Evolutionary conservation across 2,329 filamentous ascomycete genomes (phyloP).

Genomic region (Xylariaceae sp.): DNA sequence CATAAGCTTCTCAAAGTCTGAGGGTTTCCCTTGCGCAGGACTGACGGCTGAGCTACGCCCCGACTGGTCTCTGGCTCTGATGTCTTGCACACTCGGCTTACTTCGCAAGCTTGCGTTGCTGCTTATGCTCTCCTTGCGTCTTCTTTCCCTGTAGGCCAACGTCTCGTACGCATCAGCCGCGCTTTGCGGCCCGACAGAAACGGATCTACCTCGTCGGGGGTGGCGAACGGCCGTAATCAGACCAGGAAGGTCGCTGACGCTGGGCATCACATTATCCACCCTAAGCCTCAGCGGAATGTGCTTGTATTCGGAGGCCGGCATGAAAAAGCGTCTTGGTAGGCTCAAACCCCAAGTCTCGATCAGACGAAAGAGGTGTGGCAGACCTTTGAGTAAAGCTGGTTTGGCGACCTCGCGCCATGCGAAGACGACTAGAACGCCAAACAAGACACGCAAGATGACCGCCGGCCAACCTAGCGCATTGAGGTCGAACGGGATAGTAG

Average conservation of each 20-base stretch:
- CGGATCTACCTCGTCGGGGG: constrained; percentile 69
- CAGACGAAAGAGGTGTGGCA: constrained; percentile 84
- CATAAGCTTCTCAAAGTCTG: constrained; percentile 70
- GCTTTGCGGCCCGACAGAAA: constrained; percentile 91
- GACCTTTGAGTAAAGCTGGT: constrained; percentile 66
- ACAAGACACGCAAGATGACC: constrained; percentile 62
- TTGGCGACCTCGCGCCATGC: constrained; percentile 90
- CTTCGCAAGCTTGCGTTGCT: constrained; percentile 44
- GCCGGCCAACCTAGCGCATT: constrained; percentile 61
- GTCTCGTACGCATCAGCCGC: constrained; percentile 96
- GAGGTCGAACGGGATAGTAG: constrained; percentile 57
- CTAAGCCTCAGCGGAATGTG: constrained; percentile 68
- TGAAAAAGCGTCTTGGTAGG: constrained; percentile 86
- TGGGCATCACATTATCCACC: constrained; percentile 82
- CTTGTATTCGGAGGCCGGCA: constrained; percentile 84
- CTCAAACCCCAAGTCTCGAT: constrained; percentile 76
- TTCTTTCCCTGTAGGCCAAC: constrained; percentile 77
- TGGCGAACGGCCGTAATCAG: constrained; percentile 79
- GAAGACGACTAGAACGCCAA: constrained; percentile 82
- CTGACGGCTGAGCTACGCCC: constrained; percentile 21
- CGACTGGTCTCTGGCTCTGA: constrained; percentile 29
- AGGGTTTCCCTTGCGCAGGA: constrained; percentile 26
- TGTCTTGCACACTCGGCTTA: constrained; percentile 39
- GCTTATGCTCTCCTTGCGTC: constrained; percentile 50
- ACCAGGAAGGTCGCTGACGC: constrained; percentile 79